phyloP scores from a whole-genome alignment of 2,329 filamentous ascomycete genomes.

The Aureobasidium namibiae region DNA sequence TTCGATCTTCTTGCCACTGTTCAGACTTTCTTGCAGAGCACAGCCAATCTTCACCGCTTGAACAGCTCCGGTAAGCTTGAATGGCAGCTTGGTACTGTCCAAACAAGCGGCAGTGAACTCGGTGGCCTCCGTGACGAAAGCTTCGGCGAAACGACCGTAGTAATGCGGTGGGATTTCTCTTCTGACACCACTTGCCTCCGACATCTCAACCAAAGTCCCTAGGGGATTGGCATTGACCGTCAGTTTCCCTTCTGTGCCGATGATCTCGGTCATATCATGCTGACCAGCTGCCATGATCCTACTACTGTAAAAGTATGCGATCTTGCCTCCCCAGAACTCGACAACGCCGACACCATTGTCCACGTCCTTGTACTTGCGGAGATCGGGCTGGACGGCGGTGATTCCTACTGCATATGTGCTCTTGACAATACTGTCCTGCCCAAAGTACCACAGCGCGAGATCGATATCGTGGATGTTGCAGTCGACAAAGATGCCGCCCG shows the following conservation, averaged over 20 bases:
- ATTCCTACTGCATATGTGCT: slow-evolving; percentile 49
- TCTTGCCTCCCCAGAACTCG: slow-evolving; percentile 56
- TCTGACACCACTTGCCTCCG: slow-evolving; percentile 46
- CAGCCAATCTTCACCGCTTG: slow-evolving; percentile 53
- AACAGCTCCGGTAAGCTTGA: slow-evolving; percentile 51
- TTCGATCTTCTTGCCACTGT: slow-evolving; percentile 37
- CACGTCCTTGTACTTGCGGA: slow-evolving; percentile 50
- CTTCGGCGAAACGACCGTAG: slow-evolving; percentile 54
- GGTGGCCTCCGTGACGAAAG: slow-evolving; percentile 56
- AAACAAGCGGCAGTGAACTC: slow-evolving; percentile 55
- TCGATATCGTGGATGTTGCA: slow-evolving; percentile 65
- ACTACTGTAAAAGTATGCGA: slow-evolving; percentile 46
- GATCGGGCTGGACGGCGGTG: slow-evolving; percentile 50
- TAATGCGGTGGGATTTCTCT: slow-evolving; percentile 55
- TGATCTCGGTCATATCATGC: slow-evolving; percentile 59
- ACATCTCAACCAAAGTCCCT: slow-evolving; percentile 47
- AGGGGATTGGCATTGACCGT: slow-evolving; percentile 52
- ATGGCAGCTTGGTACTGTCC: slow-evolving; percentile 46
- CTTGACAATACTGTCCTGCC: slow-evolving; percentile 46
- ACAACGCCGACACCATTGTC: slow-evolving; percentile 58
- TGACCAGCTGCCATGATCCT: slow-evolving; percentile 62
- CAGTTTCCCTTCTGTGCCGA: slow-evolving; percentile 58
- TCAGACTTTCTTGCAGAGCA: slow-evolving; percentile 37
- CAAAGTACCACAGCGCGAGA: slow-evolving; percentile 56
- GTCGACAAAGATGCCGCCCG: slow-evolving; percentile 63